These are phyloP conservation scores for Sarcocystis neurona DNA, from an alignment of 169 alveolate genomes.

Conservation along the genomic window DNA sequence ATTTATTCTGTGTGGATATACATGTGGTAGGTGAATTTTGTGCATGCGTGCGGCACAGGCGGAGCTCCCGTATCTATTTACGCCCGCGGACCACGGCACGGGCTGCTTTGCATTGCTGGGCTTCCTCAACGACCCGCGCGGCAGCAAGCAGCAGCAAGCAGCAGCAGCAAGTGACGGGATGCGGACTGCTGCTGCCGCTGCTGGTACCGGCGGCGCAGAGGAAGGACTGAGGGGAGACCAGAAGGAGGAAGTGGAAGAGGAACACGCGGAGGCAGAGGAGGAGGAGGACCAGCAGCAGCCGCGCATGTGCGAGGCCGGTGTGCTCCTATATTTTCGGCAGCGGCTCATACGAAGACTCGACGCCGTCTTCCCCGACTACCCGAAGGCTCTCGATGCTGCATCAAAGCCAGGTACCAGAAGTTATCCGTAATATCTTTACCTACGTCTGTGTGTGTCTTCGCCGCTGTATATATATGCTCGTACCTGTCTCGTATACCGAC, in stretches of 20 bases:
- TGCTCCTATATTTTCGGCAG: constrained; percentile 83
- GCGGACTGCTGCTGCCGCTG: too few relatives aligned
- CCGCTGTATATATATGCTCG: not conserved
- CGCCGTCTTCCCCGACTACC: constrained; percentile 84
- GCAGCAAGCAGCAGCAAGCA: too few relatives aligned
- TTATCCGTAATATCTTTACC: not conserved
- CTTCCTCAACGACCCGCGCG: constrained; percentile 78
- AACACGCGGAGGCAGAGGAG: too few relatives aligned
- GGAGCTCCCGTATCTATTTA: constrained; percentile 80
- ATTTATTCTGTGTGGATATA: too few relatives aligned
- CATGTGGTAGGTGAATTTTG: too few relatives aligned
- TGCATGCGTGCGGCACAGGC: constrained; percentile 61
- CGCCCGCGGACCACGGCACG: constrained; percentile 81
- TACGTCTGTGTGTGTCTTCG: too few relatives aligned
- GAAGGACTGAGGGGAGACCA: too few relatives aligned
- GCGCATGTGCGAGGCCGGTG: constrained; percentile 86
- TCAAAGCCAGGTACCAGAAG: constrained; percentile 69
- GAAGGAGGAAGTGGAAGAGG: not conserved
- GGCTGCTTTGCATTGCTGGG: constrained; percentile 85
- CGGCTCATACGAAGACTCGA: constrained; percentile 85
- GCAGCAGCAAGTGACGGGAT: too few relatives aligned
- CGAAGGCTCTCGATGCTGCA: constrained; percentile 75
- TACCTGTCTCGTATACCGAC: not conserved
- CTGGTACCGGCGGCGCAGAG: too few relatives aligned
- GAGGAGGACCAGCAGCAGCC: constrained; percentile 57